Conservation (phyloP, 2,329 filamentous ascomycete genomes). For the Aureobasidium sp. region DNA sequence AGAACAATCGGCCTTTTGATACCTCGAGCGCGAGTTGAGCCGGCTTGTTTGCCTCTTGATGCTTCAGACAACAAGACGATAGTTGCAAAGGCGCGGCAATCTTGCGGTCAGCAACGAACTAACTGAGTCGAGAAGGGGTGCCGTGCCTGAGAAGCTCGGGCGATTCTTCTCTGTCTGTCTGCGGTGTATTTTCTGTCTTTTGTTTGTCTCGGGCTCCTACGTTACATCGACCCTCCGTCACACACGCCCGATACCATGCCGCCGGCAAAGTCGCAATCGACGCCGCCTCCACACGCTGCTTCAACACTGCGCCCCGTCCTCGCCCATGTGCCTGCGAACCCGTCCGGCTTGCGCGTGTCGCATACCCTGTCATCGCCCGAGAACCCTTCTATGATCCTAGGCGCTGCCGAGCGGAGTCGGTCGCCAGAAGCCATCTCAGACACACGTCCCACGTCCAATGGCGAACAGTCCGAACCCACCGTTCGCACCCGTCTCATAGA, state of each 20-base stretch:
- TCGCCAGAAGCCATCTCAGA: background rate
- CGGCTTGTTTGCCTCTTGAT: background rate
- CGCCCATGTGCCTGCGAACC: slow-evolving; percentile 12
- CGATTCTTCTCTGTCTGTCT: background rate
- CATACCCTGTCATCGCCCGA: slow-evolving; percentile 12
- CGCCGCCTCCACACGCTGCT: slow-evolving; percentile 2
- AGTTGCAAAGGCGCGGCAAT: background rate
- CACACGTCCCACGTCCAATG: background rate
- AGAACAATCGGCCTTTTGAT: background rate
- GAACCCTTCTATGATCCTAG: background rate
- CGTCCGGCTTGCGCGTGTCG: slow-evolving; percentile 14
- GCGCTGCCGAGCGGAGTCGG: background rate
- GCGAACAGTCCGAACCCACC: slow-evolving; percentile 22
- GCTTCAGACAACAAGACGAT: background rate
- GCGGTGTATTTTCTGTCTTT: background rate
- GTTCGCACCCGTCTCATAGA: slow-evolving; percentile 32
- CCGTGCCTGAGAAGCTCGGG: background rate
- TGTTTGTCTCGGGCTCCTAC: background rate
- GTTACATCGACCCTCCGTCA: background rate
- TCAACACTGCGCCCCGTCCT: slow-evolving; percentile 6
- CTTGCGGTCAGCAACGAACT: background rate
- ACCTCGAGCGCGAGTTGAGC: background rate
- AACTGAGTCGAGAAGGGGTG: background rate
- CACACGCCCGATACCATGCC: background rate
- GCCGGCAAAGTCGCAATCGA: background rate